Evolutionary conservation across 2,329 filamentous ascomycete species (phyloP).

Genomic region (Coniochaeta hoffmannii): DNA sequence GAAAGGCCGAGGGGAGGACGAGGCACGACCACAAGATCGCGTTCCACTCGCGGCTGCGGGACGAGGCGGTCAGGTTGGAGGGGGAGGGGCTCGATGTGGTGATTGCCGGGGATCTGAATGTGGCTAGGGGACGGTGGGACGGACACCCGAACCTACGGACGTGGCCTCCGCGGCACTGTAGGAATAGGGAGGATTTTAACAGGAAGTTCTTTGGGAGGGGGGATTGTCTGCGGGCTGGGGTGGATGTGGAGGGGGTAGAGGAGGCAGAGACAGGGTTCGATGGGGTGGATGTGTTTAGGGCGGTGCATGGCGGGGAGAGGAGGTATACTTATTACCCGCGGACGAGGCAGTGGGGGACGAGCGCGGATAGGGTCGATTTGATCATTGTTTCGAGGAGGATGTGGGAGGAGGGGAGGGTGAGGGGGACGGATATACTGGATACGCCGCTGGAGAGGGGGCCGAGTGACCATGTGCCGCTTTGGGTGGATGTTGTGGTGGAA

Average conservation of each 20-base stretch:
- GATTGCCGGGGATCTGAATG: constrained; percentile 44
- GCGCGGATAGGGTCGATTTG: constrained; percentile 46
- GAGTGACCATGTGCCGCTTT: constrained; percentile 48
- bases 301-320: constrained; percentile 29
- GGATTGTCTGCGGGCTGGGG: constrained; percentile 10
- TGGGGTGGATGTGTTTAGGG: constrained; percentile 39
- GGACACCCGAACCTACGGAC: constrained; percentile 38
- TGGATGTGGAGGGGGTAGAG: constrained; percentile 6
- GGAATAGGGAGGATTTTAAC: constrained; percentile 43
- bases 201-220: constrained; percentile 31
- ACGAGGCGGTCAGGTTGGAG: constrained; percentile 34
- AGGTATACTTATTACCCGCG: constrained; percentile 43
- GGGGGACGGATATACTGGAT: constrained; percentile 24
- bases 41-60: constrained; percentile 36
- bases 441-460: constrained; percentile 35
- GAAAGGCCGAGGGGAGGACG: constrained; percentile 34
- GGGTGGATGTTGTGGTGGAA: constrained; percentile 21
- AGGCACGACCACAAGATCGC: constrained; percentile 42
- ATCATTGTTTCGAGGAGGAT: constrained; percentile 34
- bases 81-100: constrained; percentile 32
- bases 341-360: constrained; percentile 34
- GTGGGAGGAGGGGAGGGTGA: constrained; percentile 14
- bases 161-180: constrained; percentile 36
- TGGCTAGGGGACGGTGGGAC: constrained; percentile 27
- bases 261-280: constrained; percentile 20